A percentile compares a stretch with the other conserved stretches of the same genome.
phyloP scores from a whole-genome alignment of 2,329 filamentous ascomycete genomes.

The Botrytis medusae region DNA sequence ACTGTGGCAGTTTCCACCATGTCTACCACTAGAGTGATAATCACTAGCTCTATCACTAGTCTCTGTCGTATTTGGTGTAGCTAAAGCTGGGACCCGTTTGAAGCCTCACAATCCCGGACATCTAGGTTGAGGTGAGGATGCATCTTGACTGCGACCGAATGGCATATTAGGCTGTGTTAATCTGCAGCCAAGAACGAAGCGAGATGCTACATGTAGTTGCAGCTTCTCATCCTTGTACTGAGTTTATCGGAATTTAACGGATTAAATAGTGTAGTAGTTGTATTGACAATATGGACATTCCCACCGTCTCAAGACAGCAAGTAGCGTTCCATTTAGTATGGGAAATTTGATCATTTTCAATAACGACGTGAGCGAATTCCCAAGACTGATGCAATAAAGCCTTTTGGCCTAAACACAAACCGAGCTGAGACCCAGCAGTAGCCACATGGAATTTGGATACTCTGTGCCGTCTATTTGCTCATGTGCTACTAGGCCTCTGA shows the following conservation, averaged over 20 bases:
- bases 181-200: conserved; percentile 11
- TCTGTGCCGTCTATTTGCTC: not conserved
- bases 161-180: not conserved
- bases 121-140: conserved; percentile 1
- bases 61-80: not conserved
- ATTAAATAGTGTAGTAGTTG: not conserved
- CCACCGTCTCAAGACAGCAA: not conserved
- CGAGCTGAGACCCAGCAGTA: not conserved
- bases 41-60: not conserved
- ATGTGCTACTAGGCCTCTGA: not conserved
- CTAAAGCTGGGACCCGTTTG: not conserved
- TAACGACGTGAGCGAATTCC: not conserved
- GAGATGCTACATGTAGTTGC: not conserved
- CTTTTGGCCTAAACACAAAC: not conserved
- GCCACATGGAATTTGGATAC: not conserved
- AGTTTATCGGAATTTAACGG: no score
- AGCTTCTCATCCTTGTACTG: not conserved
- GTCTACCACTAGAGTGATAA: not conserved
- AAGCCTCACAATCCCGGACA: conserved; percentile 2
- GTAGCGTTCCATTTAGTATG: not conserved
- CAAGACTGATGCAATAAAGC: not conserved
- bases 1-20: not conserved
- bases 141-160: not conserved
- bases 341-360: not conserved
- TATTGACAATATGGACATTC: not conserved